Evolutionary conservation across 1,284 basidiomycete species (phyloP).

Genomic region (Cystobasidium sp.): DNA sequence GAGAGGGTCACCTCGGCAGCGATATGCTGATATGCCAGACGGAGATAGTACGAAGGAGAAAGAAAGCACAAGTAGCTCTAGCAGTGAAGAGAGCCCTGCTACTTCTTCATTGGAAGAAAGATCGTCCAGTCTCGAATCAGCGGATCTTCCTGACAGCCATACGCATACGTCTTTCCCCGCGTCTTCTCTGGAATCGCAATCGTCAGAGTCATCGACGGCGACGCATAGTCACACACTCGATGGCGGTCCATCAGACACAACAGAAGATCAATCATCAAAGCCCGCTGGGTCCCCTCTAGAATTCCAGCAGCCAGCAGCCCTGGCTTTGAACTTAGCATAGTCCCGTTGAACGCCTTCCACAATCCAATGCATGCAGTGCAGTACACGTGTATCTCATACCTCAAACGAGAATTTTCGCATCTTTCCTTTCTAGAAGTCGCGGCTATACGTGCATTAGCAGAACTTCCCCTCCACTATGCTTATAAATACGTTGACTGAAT

Average conservation of each 20-base stretch:
- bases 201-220: not conserved
- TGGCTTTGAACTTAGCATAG: too few relatives aligned
- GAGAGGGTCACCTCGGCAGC: conserved; percentile 36
- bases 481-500: too few relatives aligned
- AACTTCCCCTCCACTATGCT: too few relatives aligned
- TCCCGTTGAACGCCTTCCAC: too few relatives aligned
- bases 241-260: not conserved
- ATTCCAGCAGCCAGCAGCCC: too few relatives aligned
- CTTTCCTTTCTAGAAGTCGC: too few relatives aligned
- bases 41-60: conserved; percentile 2
- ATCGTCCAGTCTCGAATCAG: not conserved
- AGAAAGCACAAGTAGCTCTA: conserved; percentile 4
- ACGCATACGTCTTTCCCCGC: not conserved
- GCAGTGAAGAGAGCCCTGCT: not conserved
- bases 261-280: not conserved
- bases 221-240: not conserved
- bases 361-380: too few relatives aligned
- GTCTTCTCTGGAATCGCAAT: not conserved
- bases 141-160: not conserved
- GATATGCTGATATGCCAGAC: conserved; percentile 28
- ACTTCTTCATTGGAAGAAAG: not conserved
- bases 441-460: too few relatives aligned
- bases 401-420: too few relatives aligned
- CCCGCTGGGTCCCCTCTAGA: not conserved
- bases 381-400: too few relatives aligned